These are phyloP conservation scores for Pyracantha coccinea DNA, from an alignment of 331 rosid genomes.

Conservation along the genomic window DNA sequence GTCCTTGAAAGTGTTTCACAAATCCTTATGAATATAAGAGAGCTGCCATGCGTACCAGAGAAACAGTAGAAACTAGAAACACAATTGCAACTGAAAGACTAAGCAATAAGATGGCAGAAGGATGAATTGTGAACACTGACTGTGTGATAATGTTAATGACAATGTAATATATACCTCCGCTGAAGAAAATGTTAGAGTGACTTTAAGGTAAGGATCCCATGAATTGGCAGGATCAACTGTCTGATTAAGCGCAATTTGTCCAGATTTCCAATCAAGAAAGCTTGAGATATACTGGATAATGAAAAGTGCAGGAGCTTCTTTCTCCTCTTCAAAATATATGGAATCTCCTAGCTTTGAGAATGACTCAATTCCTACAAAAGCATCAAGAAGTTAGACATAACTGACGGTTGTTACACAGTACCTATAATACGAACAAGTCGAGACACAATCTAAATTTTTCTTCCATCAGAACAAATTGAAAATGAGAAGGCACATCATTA, in stretches of 20 bases:
- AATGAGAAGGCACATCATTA: background rate
- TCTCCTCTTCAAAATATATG: constrained; percentile 77
- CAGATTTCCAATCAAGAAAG: constrained; percentile 64
- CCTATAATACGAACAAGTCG: constrained; percentile 15
- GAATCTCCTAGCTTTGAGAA: constrained; percentile 90
- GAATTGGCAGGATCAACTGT: constrained; percentile 46
- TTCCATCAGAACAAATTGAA: background rate
- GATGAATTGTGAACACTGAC: background rate
- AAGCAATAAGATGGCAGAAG: background rate
- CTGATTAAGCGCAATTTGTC: constrained; percentile 39
- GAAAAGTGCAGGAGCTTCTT: constrained; percentile 45
- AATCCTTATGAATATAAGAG: background rate
- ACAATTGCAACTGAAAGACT: background rate
- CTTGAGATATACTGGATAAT: constrained; percentile 77
- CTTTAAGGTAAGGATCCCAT: constrained; percentile 53
- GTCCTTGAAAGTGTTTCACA: background rate
- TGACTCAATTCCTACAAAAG: constrained; percentile 56
- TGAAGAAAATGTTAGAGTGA: constrained; percentile 42
- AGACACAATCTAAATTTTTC: background rate
- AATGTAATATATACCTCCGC: constrained; percentile 19
- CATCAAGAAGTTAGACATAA: background rate
- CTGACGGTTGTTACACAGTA: constrained; percentile 3
- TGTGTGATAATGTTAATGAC: background rate
- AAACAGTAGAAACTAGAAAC: background rate
- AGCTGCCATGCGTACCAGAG: background rate